phyloP scores from a whole-genome alignment of 345 rosid genomes.

The Syzygium aqueum region DNA sequence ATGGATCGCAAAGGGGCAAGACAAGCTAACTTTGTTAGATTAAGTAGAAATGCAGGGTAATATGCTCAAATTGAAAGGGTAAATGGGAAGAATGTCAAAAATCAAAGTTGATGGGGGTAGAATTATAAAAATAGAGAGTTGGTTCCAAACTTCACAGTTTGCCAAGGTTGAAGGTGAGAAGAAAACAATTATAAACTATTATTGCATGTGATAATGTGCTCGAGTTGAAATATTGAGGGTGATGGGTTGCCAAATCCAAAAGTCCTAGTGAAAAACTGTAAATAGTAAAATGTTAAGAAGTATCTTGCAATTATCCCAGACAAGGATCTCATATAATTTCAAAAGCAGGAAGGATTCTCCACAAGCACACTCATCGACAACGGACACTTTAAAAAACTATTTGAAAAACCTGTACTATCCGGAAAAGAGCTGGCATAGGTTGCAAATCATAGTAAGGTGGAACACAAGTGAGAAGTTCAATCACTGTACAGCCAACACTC shows the following conservation, averaged over 20 bases:
- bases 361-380: neutral
- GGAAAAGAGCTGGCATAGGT: slow-evolving; percentile 97
- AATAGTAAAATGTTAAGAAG: neutral
- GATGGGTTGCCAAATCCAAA: neutral
- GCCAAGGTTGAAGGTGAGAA: neutral
- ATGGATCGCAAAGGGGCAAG: neutral
- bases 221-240: neutral
- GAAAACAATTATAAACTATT: neutral
- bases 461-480: slow-evolving; percentile 91
- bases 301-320: neutral
- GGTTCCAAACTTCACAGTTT: neutral
- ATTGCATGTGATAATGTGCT: neutral
- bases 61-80: neutral
- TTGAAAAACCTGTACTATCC: slow-evolving; percentile 86
- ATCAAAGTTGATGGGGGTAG: neutral
- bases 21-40: neutral
- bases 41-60: neutral
- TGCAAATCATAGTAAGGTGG: slow-evolving; percentile 99
- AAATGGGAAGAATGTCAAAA: neutral
- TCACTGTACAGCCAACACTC: slow-evolving; percentile 99
- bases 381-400: neutral
- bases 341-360: neutral
- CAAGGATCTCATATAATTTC: neutral
- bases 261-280: neutral
- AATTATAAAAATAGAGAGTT: neutral